These are phyloP conservation scores for Saccharomycopsis hybrid DNA, from an alignment of 1,139 yeast genomes.

Conservation along the genomic window DNA sequence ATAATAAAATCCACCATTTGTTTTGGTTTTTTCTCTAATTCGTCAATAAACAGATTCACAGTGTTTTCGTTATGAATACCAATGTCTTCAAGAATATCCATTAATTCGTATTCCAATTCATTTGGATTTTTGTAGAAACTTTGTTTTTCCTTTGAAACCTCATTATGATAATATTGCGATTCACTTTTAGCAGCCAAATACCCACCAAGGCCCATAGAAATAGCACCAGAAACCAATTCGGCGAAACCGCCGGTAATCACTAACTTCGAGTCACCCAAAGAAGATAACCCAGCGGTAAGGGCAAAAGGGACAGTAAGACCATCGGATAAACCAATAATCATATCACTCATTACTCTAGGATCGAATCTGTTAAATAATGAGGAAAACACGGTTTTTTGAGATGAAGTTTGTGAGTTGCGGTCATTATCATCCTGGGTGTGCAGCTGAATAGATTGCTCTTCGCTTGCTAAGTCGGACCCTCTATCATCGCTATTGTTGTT, in stretches of 20 bases:
- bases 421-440: neutral
- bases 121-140: conserved; percentile 53
- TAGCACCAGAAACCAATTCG: conserved; percentile 75
- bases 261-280: conserved; percentile 65
- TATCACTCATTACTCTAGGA: conserved; percentile 76
- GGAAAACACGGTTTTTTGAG: neutral
- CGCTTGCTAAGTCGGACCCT: conserved; percentile 4
- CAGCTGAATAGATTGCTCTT: conserved; percentile 6
- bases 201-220: conserved; percentile 84
- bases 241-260: conserved; percentile 87
- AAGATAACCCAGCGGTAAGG: conserved; percentile 72
- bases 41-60: conserved; percentile 57
- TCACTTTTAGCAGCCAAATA: conserved; percentile 78
- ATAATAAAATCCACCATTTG: conserved; percentile 68
- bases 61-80: conserved; percentile 43
- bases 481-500: neutral
- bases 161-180: conserved; percentile 60
- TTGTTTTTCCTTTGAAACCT: conserved; percentile 65
- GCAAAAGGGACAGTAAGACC: conserved; percentile 85
- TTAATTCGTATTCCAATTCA: conserved; percentile 57
- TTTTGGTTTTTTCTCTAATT: conserved; percentile 63
- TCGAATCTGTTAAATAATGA: conserved; percentile 33
- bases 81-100: conserved; percentile 63
- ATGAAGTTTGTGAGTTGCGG: neutral
- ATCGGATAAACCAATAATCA: conserved; percentile 72